These are phyloP conservation scores for Knoxia roxburghii DNA, from an alignment of 257 asterid species.

Conservation along the genomic window DNA sequence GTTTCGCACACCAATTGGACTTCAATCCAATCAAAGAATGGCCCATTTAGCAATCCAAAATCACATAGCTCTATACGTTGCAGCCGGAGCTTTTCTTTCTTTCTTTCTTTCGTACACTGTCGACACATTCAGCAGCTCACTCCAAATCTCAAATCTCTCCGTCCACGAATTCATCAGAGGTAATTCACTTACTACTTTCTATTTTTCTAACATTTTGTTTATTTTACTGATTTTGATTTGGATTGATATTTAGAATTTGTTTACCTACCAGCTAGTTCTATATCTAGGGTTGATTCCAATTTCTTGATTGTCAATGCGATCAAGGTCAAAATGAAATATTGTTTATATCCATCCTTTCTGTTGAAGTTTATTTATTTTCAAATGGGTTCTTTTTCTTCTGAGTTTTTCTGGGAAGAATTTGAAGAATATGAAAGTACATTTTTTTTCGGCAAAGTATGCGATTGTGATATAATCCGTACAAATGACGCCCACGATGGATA, in stretches of 20 bases:
- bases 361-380: no score
- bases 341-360: not conserved
- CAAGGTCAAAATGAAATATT: not conserved
- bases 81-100: not conserved
- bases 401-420: no score
- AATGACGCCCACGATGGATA: no score
- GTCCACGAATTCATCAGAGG: slow-evolving; percentile 4
- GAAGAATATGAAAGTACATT: no score
- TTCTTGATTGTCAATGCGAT: not conserved
- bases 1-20: no score
- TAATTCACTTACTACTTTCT: not conserved
- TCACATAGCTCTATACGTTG: not conserved
- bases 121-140: not conserved
- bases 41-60: no score
- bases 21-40: no score
- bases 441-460: no score
- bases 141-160: not conserved
- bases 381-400: not conserved
- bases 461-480: no score
- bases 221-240: no score
- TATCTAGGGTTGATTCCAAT: not conserved
- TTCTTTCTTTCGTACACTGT: no score
- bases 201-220: not conserved
- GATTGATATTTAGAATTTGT: not conserved
- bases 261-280: not conserved